Conservation (phyloP, 805 yeast genomes). For the Pichia paraexigua region DNA sequence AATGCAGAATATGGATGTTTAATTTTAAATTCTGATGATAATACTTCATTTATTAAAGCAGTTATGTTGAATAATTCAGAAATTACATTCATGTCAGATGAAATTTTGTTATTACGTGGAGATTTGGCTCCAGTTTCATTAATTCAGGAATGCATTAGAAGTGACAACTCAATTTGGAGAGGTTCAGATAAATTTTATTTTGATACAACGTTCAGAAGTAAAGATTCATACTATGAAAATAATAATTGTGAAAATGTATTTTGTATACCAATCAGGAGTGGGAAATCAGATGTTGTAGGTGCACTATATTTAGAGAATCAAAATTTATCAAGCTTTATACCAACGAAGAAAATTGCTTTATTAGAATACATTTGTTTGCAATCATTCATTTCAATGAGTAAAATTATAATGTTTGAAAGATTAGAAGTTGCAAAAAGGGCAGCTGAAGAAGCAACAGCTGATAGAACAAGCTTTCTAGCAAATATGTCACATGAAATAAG, state of each 20-base stretch:
- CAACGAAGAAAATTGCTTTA: constrained; percentile 32
- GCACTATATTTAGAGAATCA: constrained; percentile 37
- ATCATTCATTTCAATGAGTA: constrained; percentile 44
- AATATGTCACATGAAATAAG: constrained; percentile 53
- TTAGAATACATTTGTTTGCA: constrained; percentile 39
- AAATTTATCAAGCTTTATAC: constrained; percentile 17
- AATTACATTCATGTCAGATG: constrained; percentile 24
- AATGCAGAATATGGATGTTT: constrained; percentile 29
- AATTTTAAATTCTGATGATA: constrained; percentile 23
- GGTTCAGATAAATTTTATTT: constrained; percentile 31
- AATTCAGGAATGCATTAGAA: constrained; percentile 31
- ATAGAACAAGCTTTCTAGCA: constrained; percentile 44
- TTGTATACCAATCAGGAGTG: constrained; percentile 39
- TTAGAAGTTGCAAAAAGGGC: constrained; percentile 45
- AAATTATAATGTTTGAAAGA: constrained; percentile 38
- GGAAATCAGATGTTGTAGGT: constrained; percentile 34
- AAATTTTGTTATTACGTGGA: constrained; percentile 31
- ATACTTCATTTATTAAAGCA: constrained; percentile 24
- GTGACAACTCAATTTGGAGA: constrained; percentile 31
- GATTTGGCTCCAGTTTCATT: constrained; percentile 38
- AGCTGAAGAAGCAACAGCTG: constrained; percentile 48
- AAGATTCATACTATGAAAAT: constrained; percentile 34
- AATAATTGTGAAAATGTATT: constrained; percentile 30
- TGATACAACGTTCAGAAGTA: constrained; percentile 26
- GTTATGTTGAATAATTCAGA: constrained; percentile 24